Evolutionary conservation across 1,284 basidiomycete species (phyloP).

Genomic region (Coniophora puteana): DNA sequence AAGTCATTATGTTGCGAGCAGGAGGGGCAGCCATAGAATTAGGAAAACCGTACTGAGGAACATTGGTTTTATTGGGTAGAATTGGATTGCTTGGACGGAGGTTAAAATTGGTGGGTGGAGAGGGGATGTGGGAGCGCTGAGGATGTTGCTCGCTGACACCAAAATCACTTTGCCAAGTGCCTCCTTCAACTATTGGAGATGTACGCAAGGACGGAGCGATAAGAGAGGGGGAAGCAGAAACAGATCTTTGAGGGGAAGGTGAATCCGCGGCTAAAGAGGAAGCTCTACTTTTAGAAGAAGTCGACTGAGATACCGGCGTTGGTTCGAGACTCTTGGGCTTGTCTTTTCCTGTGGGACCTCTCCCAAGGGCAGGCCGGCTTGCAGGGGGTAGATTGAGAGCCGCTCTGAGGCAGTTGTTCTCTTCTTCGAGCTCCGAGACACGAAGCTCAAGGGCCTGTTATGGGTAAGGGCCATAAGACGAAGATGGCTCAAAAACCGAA

Average conservation of each 20-base stretch:
- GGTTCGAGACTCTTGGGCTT: slow-evolving; percentile 51
- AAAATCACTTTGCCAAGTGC: slow-evolving; percentile 56
- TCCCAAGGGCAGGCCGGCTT: slow-evolving; percentile 65
- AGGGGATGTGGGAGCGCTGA: slow-evolving; percentile 33
- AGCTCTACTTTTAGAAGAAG: slow-evolving; percentile 31
- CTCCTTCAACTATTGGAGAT: slow-evolving; percentile 42
- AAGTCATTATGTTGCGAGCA: slow-evolving; percentile 25
- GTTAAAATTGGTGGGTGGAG: slow-evolving; percentile 36
- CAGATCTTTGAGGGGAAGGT: slow-evolving; percentile 36
- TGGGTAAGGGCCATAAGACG: slow-evolving; percentile 27
- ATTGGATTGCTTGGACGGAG: slow-evolving; percentile 28
- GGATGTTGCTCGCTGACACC: slow-evolving; percentile 49
- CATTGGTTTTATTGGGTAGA: slow-evolving; percentile 30
- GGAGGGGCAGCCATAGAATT: slow-evolving; percentile 19
- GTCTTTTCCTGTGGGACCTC: slow-evolving; percentile 81
- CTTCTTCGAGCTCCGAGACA: slow-evolving; percentile 80
- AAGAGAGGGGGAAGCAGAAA: slow-evolving; percentile 31
- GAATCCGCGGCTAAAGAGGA: slow-evolving; percentile 45
- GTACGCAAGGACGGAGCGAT: slow-evolving; percentile 29
- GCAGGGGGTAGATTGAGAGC: slow-evolving; percentile 76
- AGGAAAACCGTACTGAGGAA: slow-evolving; percentile 32
- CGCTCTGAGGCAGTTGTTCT: slow-evolving; percentile 76
- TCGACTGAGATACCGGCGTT: slow-evolving; percentile 22
- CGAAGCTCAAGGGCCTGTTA: slow-evolving; percentile 76
- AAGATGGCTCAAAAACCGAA: slow-evolving; percentile 39